Conservation (phyloP, 345 rosid genomes). For the Toxicodendron radicans region DNA sequence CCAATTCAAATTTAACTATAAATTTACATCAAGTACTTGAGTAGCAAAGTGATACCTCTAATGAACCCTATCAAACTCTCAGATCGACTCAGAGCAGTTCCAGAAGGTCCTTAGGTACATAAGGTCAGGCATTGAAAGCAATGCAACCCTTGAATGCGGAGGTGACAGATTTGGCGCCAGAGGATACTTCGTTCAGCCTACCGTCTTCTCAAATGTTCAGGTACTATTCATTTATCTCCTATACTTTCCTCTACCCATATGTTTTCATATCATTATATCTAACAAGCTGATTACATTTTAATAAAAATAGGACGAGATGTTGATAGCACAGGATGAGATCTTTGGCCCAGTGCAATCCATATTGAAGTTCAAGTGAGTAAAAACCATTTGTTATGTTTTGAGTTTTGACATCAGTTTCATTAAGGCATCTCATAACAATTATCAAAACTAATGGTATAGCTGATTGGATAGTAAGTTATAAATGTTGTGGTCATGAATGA, state of each 20-base stretch:
- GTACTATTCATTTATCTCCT: slow-evolving; percentile 28
- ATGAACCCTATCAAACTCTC: slow-evolving; percentile 15
- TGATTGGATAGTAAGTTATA: no score
- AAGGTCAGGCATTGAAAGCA: slow-evolving; percentile 66
- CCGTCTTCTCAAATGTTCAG: slow-evolving; percentile 91
- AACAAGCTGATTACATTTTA: neutral
- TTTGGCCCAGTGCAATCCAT: slow-evolving; percentile 98
- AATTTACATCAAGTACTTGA: neutral
- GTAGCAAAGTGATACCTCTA: slow-evolving; percentile 5
- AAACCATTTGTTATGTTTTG: neutral
- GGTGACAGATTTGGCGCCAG: slow-evolving; percentile 73
- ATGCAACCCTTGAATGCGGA: slow-evolving; percentile 90
- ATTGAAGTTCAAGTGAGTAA: slow-evolving; percentile 81
- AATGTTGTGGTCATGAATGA: no score
- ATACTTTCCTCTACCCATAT: neutral
- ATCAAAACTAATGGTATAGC: no score
- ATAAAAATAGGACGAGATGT: slow-evolving; percentile 72
- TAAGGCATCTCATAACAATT: no score
- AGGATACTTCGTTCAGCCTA: slow-evolving; percentile 92
- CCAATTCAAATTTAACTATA: neutral
- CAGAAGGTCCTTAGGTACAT: slow-evolving; percentile 78
- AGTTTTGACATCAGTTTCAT: no score
- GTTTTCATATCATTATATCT: neutral
- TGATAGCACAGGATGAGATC: slow-evolving; percentile 91
- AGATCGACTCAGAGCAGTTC: slow-evolving; percentile 81